phyloP scores from a whole-genome alignment of 768 basidiomycete genomes.

The Boletus barrowsii region DNA sequence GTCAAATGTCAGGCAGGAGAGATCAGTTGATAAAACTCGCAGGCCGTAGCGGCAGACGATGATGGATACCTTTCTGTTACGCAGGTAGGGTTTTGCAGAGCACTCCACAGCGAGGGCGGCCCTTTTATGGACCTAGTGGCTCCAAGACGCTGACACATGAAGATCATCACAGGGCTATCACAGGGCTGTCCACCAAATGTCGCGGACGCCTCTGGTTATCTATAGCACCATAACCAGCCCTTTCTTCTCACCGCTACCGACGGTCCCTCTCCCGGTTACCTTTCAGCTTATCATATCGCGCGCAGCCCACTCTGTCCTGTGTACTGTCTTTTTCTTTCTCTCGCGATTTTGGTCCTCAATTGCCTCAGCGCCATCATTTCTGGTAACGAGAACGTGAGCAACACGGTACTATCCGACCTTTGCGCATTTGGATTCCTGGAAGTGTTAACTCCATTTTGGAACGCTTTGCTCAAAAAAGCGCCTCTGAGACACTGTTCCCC shows the following conservation, averaged over 20 bases:
- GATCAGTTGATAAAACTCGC: not conserved
- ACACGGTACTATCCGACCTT: conserved; percentile 51
- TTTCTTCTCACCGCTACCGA: conserved; percentile 8
- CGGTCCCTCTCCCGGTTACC: not conserved
- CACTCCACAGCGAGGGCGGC: not conserved
- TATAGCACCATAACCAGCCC: conserved; percentile 6
- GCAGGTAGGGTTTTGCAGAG: not conserved
- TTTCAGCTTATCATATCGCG: no score
- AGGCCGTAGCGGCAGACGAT: conserved; percentile 7
- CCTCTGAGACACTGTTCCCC: conserved; percentile 18
- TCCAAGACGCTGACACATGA: not conserved
- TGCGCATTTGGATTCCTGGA: conserved; percentile 68
- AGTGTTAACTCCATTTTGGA: conserved; percentile 65
- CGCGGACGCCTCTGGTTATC: not conserved
- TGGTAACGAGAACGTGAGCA: conserved; percentile 65
- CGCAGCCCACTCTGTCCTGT: no score
- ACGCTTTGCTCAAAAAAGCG: conserved; percentile 56
- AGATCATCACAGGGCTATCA: no score
- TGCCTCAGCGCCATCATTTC: conserved; percentile 60
- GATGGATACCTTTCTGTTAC: conserved; percentile 10
- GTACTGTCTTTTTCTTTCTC: conserved; percentile 10
- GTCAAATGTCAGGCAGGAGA: conserved; percentile 8
- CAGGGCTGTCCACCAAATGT: no score
- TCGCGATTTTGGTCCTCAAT: conserved; percentile 37
- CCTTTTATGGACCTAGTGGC: conserved; percentile 4